Conservation (phyloP, 2,329 filamentous ascomycete species). For the Thelonectria discophora region DNA sequence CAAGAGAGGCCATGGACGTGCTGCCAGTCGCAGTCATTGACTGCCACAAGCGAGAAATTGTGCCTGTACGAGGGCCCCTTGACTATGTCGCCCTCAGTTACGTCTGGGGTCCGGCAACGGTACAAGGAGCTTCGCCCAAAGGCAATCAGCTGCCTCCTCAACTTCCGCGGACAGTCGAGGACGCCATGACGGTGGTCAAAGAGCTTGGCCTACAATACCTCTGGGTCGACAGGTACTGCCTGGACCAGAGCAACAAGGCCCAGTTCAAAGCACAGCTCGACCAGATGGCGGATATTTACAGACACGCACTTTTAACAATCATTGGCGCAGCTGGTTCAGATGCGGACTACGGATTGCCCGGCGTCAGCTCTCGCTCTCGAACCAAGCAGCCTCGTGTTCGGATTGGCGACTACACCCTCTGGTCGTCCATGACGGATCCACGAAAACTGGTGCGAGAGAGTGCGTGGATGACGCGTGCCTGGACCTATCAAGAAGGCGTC, state of each 20-base stretch:
- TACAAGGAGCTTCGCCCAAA: not conserved
- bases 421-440: slow-evolving; percentile 24
- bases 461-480: slow-evolving; percentile 23
- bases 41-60: slow-evolving; percentile 14
- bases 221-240: slow-evolving; percentile 25
- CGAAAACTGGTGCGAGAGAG: slow-evolving; percentile 10
- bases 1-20: slow-evolving; percentile 3
- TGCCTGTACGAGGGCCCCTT: slow-evolving; percentile 12
- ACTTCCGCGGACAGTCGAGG: slow-evolving; percentile 22
- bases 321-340: slow-evolving; percentile 19
- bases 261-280: slow-evolving; percentile 22
- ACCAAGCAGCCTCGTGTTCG: slow-evolving; percentile 17
- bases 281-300: slow-evolving; percentile 26
- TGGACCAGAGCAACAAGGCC: slow-evolving; percentile 22
- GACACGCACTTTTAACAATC: slow-evolving; percentile 21
- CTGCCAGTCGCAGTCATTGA: slow-evolving; percentile 22
- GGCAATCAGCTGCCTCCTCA: slow-evolving; percentile 3
- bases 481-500: slow-evolving; percentile 24
- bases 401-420: slow-evolving; percentile 20
- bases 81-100: slow-evolving; percentile 25
- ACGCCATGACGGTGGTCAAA: slow-evolving; percentile 22
- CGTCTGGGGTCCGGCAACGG: slow-evolving; percentile 15
- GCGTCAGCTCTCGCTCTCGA: slow-evolving; percentile 12
- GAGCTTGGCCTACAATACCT: slow-evolving; percentile 22
- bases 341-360: slow-evolving; percentile 22